Conservation (phyloP, 2,329 filamentous ascomycete genomes). For the Cucurbitaria berberidis region DNA sequence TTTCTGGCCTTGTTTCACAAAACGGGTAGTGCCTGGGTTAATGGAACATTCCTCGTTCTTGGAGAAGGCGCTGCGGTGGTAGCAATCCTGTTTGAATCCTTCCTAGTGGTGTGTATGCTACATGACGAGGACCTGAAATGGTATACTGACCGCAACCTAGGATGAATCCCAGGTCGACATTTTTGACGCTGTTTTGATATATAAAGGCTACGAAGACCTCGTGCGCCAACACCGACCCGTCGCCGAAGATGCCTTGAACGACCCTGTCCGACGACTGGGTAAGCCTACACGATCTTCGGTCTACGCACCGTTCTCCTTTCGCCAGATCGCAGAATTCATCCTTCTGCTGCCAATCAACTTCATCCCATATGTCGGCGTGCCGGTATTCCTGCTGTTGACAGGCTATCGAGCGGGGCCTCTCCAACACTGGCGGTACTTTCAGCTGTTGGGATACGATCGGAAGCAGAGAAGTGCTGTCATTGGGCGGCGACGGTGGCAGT, state of each 20-base stretch:
- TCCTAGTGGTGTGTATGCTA: slow-evolving; percentile 50
- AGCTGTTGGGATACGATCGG: slow-evolving; percentile 75
- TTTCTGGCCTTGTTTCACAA: slow-evolving; percentile 91
- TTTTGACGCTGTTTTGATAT: slow-evolving; percentile 79
- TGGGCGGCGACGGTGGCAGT: slow-evolving; percentile 73
- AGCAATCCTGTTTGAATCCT: slow-evolving; percentile 60
- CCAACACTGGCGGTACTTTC: slow-evolving; percentile 89
- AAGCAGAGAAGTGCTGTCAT: slow-evolving; percentile 76
- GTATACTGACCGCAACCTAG: slow-evolving; percentile 11
- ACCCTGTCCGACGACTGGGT: slow-evolving; percentile 79
- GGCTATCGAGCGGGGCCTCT: slow-evolving; percentile 87
- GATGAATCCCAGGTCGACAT: slow-evolving; percentile 79
- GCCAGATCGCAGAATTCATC: slow-evolving; percentile 88
- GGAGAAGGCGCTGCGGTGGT: slow-evolving; percentile 68
- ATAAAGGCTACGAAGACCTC: slow-evolving; percentile 69
- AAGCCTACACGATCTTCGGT: slow-evolving; percentile 77
- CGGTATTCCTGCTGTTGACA: slow-evolving; percentile 85
- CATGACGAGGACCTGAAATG: background rate
- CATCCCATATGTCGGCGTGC: slow-evolving; percentile 80
- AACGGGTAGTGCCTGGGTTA: slow-evolving; percentile 80
- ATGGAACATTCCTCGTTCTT: slow-evolving; percentile 82
- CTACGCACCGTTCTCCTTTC: slow-evolving; percentile 86
- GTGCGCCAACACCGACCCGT: slow-evolving; percentile 58
- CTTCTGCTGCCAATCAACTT: slow-evolving; percentile 75
- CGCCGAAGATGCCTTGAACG: slow-evolving; percentile 69